phyloP scores from a whole-genome alignment of 2,329 filamentous ascomycete species.

The Aspergillus eucalypticola region DNA sequence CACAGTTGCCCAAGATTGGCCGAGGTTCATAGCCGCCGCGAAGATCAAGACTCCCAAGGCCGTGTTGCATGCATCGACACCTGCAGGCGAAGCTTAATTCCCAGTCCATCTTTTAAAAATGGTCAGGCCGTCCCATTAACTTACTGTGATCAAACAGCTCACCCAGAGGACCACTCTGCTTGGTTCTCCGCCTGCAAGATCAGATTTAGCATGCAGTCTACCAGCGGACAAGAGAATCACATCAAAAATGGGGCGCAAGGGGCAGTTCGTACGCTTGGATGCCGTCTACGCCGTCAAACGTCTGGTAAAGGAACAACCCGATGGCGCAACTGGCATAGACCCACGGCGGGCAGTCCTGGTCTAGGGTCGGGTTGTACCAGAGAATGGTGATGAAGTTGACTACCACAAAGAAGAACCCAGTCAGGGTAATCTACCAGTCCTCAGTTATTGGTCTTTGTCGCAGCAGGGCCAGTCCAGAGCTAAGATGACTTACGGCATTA shows the following conservation, averaged over 20 bases:
- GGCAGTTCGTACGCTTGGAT: slow-evolving; percentile 71
- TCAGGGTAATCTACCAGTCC: slow-evolving; percentile 70
- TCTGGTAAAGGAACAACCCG: slow-evolving; percentile 94
- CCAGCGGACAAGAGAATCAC: not conserved
- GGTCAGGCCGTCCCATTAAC: slow-evolving; percentile 15
- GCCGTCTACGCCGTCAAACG: slow-evolving; percentile 95
- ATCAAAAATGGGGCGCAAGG: slow-evolving; percentile 25
- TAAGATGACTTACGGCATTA: slow-evolving; percentile 47
- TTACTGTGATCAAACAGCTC: slow-evolving; percentile 93
- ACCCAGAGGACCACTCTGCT: slow-evolving; percentile 87
- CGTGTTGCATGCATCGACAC: slow-evolving; percentile 93
- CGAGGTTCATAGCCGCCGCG: slow-evolving; percentile 87
- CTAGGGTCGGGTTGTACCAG: slow-evolving; percentile 93
- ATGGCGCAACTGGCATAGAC: slow-evolving; percentile 91
- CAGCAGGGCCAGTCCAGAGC: slow-evolving; percentile 7
- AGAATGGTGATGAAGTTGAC: slow-evolving; percentile 86
- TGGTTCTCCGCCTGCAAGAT: slow-evolving; percentile 70
- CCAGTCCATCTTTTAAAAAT: not conserved
- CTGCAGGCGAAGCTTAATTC: slow-evolving; percentile 31
- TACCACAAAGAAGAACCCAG: slow-evolving; percentile 86
- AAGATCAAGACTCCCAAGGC: slow-evolving; percentile 92
- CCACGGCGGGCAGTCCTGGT: slow-evolving; percentile 91
- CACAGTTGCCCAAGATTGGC: slow-evolving; percentile 87
- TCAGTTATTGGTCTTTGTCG: slow-evolving; percentile 16
- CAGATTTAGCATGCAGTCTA: slow-evolving; percentile 11